Base-by-base conservation (phyloP, 306 rosid genomes). In the Cicer pinnatifidum region DNA sequence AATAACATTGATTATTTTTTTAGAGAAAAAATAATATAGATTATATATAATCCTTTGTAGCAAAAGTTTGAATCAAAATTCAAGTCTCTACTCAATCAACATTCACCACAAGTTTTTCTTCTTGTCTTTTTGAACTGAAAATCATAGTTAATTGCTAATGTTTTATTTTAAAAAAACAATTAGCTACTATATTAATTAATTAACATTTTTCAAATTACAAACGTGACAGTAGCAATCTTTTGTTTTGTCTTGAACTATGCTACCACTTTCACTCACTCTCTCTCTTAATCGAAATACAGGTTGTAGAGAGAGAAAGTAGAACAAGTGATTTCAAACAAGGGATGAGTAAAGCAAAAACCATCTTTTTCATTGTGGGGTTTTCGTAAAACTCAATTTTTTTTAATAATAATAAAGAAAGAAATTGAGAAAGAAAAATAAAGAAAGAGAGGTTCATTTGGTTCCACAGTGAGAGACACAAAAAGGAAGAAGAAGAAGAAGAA, bases 281-380 rank as follows among this genome's bases (percentile, higher is more conserved):
- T 9, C 74, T 71, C 73, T 45, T 61, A 45, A 39, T 12, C 11
- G 48, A 37, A 28, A 69, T 87, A 61, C 68, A 57, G 86, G 78
- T 85, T 76, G 83, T 83, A 79, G 94, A 88, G 96, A 88, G 94
- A 91, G 92, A 87, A 60, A 75, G 82, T 57, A 47, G 44, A 69
- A 59, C 11, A 33, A 80, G 69, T 63, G 84, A 73, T 82, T 83
- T 85, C 66, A 80, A 80, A 61, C 40, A 79, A 67, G 76, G 79
- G 82, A 86, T 76, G 96, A 86, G 91, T 86, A 88, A 86, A 89
- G 89, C 91, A 75, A 83, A 90, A 75, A 86, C 89, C 78, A 87
- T 84, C 82, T 76, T 87, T 78, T 82, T 81, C 96, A 84, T 83
- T 86, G 86, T 84, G 76, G 92, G 92, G 91, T 88, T 89, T 84